A percentile compares a stretch with the other conserved stretches of the same genome.
phyloP scores from a whole-genome alignment of 495 filamentous ascomycete species.

The Hypoxylon fuscum region DNA sequence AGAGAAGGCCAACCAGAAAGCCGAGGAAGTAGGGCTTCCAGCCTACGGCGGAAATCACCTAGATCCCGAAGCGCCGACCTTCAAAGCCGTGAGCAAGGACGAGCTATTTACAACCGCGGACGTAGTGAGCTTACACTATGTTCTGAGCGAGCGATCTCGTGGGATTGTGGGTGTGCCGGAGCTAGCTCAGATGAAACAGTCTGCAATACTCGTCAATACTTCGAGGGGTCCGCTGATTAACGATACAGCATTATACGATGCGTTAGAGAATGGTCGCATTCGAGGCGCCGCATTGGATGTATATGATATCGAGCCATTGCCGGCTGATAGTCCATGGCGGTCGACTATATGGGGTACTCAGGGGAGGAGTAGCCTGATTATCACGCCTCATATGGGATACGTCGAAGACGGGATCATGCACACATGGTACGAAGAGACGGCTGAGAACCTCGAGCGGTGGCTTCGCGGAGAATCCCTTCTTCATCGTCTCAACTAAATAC shows the following conservation, averaged over 20 bases:
- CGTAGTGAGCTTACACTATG: conserved; percentile 72
- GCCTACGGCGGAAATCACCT: conserved; percentile 49
- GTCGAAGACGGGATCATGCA: conserved; percentile 68
- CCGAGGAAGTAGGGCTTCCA: conserved; percentile 60
- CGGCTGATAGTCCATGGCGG: conserved; percentile 68
- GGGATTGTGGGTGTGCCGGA: conserved; percentile 66
- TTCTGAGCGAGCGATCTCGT: conserved; percentile 66
- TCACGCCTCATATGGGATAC: conserved; percentile 78
- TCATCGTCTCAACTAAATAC: conserved; percentile 33
- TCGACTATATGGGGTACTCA: conserved; percentile 63
- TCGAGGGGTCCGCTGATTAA: conserved; percentile 71
- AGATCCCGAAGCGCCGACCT: conserved; percentile 44
- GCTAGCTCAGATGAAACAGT: conserved; percentile 65
- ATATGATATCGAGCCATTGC: conserved; percentile 72
- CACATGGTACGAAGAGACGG: conserved; percentile 71
- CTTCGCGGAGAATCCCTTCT: conserved; percentile 62
- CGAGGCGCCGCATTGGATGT: conserved; percentile 72
- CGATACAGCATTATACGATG: conserved; percentile 63
- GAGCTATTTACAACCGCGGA: conserved; percentile 70
- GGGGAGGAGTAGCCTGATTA: conserved; percentile 66
- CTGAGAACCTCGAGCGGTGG: conserved; percentile 69
- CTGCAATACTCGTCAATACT: conserved; percentile 70
- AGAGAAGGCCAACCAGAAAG: conserved; percentile 66
- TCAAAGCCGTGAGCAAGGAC: conserved; percentile 61
- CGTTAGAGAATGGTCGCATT: conserved; percentile 62